Evolutionary conservation across 805 yeast genomes (phyloP).

Genomic region (Myxozyma vanderwaltii): DNA sequence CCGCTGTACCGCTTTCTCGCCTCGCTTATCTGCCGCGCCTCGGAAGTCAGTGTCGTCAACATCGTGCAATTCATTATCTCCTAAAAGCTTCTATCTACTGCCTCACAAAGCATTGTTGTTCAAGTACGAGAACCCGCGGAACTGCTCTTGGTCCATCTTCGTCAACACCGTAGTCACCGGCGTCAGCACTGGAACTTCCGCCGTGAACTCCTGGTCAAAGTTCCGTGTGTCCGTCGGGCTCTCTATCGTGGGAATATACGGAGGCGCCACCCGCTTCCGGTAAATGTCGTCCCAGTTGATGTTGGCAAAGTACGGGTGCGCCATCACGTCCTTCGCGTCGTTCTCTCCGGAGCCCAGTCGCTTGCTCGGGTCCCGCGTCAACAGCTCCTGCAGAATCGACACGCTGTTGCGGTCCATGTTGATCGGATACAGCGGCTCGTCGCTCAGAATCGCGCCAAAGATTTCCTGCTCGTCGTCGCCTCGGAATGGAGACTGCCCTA

Average conservation of each 20-base stretch:
- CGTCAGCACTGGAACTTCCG: slow-evolving; percentile 48
- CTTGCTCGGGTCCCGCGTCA: slow-evolving; percentile 82
- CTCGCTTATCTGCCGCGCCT: slow-evolving; percentile 1
- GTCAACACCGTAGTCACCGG: slow-evolving; percentile 89
- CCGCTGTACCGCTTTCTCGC: neutral
- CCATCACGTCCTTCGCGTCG: slow-evolving; percentile 94
- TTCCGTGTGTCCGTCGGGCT: slow-evolving; percentile 89
- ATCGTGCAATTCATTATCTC: neutral
- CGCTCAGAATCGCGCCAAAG: slow-evolving; percentile 92
- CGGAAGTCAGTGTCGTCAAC: neutral
- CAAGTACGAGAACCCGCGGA: slow-evolving; percentile 93
- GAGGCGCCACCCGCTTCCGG: slow-evolving; percentile 73
- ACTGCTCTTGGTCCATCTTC: slow-evolving; percentile 89
- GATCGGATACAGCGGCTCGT: slow-evolving; percentile 94
- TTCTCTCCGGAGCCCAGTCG: slow-evolving; percentile 85
- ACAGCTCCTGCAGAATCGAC: slow-evolving; percentile 83
- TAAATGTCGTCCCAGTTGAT: slow-evolving; percentile 87
- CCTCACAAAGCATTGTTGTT: slow-evolving; percentile 15
- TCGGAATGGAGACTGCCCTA: slow-evolving; percentile 95
- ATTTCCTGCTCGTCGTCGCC: slow-evolving; percentile 98
- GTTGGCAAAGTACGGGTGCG: slow-evolving; percentile 88
- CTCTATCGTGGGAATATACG: slow-evolving; percentile 82
- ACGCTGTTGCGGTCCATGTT: slow-evolving; percentile 98
- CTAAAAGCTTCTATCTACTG: too few relatives aligned
- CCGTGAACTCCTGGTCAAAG: slow-evolving; percentile 85